Evolutionary conservation across 352 stramenopile genomes (phyloP), one percentile per base, ranked within the genome.

Genomic region (Phytophthora fragariaefolia): DNA sequence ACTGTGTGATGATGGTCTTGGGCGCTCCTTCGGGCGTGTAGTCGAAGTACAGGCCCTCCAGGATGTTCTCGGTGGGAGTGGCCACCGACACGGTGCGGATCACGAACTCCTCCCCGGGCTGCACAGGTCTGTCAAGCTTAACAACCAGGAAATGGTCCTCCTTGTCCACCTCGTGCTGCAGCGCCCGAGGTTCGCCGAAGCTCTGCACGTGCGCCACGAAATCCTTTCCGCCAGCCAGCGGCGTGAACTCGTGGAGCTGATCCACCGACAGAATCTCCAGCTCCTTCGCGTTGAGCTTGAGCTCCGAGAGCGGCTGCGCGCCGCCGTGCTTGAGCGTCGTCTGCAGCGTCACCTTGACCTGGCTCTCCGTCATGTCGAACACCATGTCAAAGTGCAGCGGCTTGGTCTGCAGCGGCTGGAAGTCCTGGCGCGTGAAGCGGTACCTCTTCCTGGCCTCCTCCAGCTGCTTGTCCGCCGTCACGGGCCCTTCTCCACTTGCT

Each of bases 1-100:
- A 93, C 57, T 93, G 84, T 51, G 84, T 93, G 58, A 93, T 93
- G 66, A 93, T 93, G 27, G 84, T 93, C 71, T 84, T 86, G 26
- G 84, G 82, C 4, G 78, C 71, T 6, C 79, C 82, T 57, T 85
- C 71, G 2, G 84, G 84, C 40, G 82, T 91, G 71, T 90, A 93
- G 62, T 93, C 84, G 52, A 77, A 93, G 77, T 93, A 93, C 42
- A 93, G 58, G 17, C 84, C 84, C 50, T 93, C 84, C 10, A 93
- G 62, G 38, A 93, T 93, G 70, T 90, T 93, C 52, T 90, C 85
- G 0, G 82, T 93, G 2, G 82, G 82, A 22, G 77, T 88, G 12
- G 80, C 82, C 18, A 89, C 72, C 43, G 71, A 89, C 58, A 90
- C 80, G 0, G 80, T 90, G 60, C 80, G 79, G 55, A 93, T 71